Evolutionary conservation across 352 stramenopile species (phyloP), one percentile per base, ranked within the genome.

Genomic region (Globisporangium lucens): DNA sequence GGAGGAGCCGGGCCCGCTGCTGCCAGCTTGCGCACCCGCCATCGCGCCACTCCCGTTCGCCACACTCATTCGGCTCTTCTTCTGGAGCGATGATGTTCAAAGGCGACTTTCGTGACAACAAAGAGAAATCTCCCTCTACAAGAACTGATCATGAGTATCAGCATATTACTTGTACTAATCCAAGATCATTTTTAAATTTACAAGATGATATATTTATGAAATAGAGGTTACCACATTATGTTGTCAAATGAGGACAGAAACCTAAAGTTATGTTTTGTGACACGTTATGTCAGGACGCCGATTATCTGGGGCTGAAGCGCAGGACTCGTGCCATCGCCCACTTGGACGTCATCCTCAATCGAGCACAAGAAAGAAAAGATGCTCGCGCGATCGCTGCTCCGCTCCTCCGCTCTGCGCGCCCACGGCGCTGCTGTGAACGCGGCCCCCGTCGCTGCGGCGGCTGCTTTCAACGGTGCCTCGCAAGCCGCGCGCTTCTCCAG

Each of bases 341-440:
- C 64, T 65, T 57, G 60, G 27, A 69, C 49, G 33, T 59, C 61
- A 36, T 59, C 61, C 20, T 35, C 60, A 22, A 36, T 8, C 20
- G 15, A 30, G 1, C 35, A 17, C 27, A 59, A 17, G 9, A 10
- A 58, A 36, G 24, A 46, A 5, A 76, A 72, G 60, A 92, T 92
- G 82, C 70, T 91, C 51, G 71, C 77, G 24, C 82, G 82, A 66
- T 93, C 85, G 71, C 71, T 93, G 65, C 70, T 85, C 47, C 82
- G 79, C 68, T 69, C 77, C 33, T 41, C 55, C 9, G 58, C 47
- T 24, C 36, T 63, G 36, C 67, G 67, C 47, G 63, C 75, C 35
- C 68, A 71, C 20, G 71, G 66, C 60, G 66, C 63, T 13, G 66
- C 62, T 51, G 43, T 24, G 55, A 59, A 61, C 56, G 61, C 67